Evolutionary conservation across 2,329 filamentous ascomycete genomes (phyloP).

Genomic region (Exophiala spinifera): DNA sequence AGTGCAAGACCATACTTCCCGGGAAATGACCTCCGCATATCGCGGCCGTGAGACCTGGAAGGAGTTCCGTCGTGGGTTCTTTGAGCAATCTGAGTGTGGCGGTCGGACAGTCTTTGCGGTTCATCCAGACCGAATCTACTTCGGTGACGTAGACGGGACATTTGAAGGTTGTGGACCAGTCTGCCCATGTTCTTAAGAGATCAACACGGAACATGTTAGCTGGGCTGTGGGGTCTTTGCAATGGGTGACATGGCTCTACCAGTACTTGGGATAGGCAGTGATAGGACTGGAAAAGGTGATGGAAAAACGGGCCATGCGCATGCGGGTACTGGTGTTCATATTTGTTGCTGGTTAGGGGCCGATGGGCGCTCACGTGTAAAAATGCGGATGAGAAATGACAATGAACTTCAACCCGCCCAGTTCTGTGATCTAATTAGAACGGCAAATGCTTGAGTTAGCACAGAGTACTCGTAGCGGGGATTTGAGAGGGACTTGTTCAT

Average conservation of each 20-base stretch:
- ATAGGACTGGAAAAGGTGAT: too few species aligned
- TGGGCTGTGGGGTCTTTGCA: background rate
- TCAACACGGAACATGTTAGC: background rate
- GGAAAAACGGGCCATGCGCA: too few species aligned
- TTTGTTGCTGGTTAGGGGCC: too few species aligned
- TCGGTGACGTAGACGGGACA: slow-evolving; percentile 67
- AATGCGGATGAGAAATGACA: slow-evolving; percentile 77
- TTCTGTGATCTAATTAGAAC: slow-evolving; percentile 46
- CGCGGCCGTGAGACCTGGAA: slow-evolving; percentile 55
- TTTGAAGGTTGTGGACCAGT: slow-evolving; percentile 67
- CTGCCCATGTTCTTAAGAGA: slow-evolving; percentile 57
- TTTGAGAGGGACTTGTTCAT: too few species aligned
- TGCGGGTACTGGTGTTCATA: too few species aligned
- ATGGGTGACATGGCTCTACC: too few species aligned
- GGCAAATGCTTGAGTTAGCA: background rate
- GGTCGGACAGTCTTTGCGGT: slow-evolving; percentile 42
- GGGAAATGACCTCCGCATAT: slow-evolving; percentile 79
- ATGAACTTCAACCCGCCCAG: slow-evolving; percentile 69
- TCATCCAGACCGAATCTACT: slow-evolving; percentile 66
- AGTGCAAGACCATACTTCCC: slow-evolving; percentile 62
- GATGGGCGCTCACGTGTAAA: slow-evolving; percentile 58
- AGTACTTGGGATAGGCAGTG: too few species aligned
- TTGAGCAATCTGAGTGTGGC: slow-evolving; percentile 35
- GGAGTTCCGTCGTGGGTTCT: slow-evolving; percentile 23
- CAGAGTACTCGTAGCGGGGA: background rate